Evolutionary conservation across 768 basidiomycete genomes (phyloP), one percentile per base, ranked within the genome.

Genomic region (Hypsizygus marmoreus): DNA sequence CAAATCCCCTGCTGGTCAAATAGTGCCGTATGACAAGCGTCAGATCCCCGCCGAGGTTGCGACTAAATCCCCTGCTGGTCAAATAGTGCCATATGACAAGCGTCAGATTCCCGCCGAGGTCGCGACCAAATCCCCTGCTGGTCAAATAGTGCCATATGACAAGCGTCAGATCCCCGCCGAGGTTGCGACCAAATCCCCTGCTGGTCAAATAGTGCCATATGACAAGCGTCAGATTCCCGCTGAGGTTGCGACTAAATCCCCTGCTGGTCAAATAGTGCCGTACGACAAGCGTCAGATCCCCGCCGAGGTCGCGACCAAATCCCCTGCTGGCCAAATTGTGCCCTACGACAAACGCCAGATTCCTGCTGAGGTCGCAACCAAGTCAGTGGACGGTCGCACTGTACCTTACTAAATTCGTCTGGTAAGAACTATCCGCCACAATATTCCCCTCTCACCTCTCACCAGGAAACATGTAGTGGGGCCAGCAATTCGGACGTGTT

Each of bases 21-120:
- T 67, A n/a, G 57, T 43, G 19, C 53, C 51, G 1, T 79, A 76
- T 59, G 49, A 60, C 24, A 66, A 63, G 41, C 67, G 68, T 24
- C 57, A 64, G 14, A 58, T 66, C 12, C 63, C 60, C 8, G 60
- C 50, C 3, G 57, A 66, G 38, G 42, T 56, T 2, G 35, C 65
- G 4, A 55, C 58, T n/a, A 64, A 59, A 17, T 56, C 69, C 0
- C 60, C 57, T 5, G 40, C 56, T 25, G 69, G 67, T 20, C 48
- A 47, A 6, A 58, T 67, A 46, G 57, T 47, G 26, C 57, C 47
- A n/a, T n/a, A n/a, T 63, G 58, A 43, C 42, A 53, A 40, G 38
- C 48, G 59, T 34, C 50, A 60, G 17, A 64, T 67, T 33, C 63
- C 66, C 3, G 63, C 54, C 4, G 64, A 69, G 37, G 26, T 54